Base-by-base conservation (phyloP, 345 rosid species). In the Cardamine occulta region DNA sequence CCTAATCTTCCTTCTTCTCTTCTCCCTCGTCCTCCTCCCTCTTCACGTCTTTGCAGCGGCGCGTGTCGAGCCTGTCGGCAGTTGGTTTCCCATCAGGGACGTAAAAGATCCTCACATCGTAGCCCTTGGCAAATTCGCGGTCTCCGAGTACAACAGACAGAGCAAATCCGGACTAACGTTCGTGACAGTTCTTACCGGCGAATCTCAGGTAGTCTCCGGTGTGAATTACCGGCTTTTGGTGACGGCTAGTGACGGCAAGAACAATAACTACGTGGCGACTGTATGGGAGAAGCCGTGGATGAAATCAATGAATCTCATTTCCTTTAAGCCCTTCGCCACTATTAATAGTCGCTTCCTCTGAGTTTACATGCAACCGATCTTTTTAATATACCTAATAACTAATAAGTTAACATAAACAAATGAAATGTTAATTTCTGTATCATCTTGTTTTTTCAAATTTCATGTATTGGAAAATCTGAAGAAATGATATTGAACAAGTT, bases 101-200 rank as follows among this genome's bases (percentile, higher is more conserved):
- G 35, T 53, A 13, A 68, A 44, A 11, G 85, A 83, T 17, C 76
- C 79, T 19, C 80, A 87, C 62, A 75, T 89, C 49, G 54, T 19
- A 17, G 83, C 78, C 76, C 79, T 89, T 37, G 94, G 75, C 0
- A 17, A 78, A 42, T 86, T 80, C 37, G 85, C 91, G 4, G 84
- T 89, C 21, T 4, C 59, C 8, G 82, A 80, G 67, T 31, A 82
- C 79, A 62, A 81, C 75, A 68, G 37, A 44, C 48, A 24, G 19
- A 48, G 40, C 11, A 70, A 72, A 29, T 34, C 51, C 5, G 8
- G 2, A 6, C 35, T 89, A 55, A 57, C 23, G 56, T 74, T 86
- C 1, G 44, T 32, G 77, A 29, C 2, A 1, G 78, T 88, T 40
- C 61, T 78, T 44, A 12, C 44, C 12, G 89, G 89, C 5, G 84